Evolutionary conservation across 2,329 filamentous ascomycete species (phyloP).

Genomic region (Microcyclospora tardicrescens): DNA sequence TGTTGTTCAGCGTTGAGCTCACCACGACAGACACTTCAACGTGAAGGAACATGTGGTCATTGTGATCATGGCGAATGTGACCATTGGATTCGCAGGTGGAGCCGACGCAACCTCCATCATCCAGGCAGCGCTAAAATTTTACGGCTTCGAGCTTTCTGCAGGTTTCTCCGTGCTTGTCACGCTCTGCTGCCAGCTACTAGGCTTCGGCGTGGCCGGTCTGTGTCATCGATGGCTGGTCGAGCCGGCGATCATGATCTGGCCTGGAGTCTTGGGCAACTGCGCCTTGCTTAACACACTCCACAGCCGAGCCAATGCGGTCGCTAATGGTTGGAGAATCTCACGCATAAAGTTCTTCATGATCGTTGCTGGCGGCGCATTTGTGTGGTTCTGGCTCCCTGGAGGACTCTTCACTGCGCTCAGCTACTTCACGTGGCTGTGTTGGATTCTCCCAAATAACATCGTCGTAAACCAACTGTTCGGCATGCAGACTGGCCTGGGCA

Average conservation of each 20-base stretch:
- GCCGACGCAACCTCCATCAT: slow-evolving; percentile 45
- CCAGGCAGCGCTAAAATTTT: slow-evolving; percentile 73
- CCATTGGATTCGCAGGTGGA: slow-evolving; percentile 43
- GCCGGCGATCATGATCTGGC: slow-evolving; percentile 85
- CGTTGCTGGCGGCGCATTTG: slow-evolving; percentile 56
- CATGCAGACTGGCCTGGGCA: slow-evolving; percentile 69
- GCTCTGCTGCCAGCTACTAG: slow-evolving; percentile 73
- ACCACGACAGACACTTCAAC: slow-evolving; percentile 34
- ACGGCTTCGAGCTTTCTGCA: slow-evolving; percentile 66
- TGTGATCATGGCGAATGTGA: slow-evolving; percentile 30
- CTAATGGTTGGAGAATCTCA: slow-evolving; percentile 52
- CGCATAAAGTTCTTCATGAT: slow-evolving; percentile 74
- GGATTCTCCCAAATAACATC: slow-evolving; percentile 79
- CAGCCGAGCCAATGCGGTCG: slow-evolving; percentile 60
- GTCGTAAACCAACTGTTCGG: slow-evolving; percentile 78
- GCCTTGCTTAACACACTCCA: slow-evolving; percentile 83
- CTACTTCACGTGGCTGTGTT: slow-evolving; percentile 81
- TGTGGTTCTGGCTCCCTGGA: slow-evolving; percentile 71
- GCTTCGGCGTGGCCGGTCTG: slow-evolving; percentile 75
- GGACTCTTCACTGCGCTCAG: slow-evolving; percentile 71
- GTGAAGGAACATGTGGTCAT: slow-evolving; percentile 44
- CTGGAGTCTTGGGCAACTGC: slow-evolving; percentile 73
- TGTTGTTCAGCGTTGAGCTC: slow-evolving; percentile 22
- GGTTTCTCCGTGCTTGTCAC: slow-evolving; percentile 71
- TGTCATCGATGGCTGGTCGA: slow-evolving; percentile 70